These are phyloP conservation scores for Cinchona pubescens DNA, from an alignment of 257 asterid genomes.

Conservation along the genomic window DNA sequence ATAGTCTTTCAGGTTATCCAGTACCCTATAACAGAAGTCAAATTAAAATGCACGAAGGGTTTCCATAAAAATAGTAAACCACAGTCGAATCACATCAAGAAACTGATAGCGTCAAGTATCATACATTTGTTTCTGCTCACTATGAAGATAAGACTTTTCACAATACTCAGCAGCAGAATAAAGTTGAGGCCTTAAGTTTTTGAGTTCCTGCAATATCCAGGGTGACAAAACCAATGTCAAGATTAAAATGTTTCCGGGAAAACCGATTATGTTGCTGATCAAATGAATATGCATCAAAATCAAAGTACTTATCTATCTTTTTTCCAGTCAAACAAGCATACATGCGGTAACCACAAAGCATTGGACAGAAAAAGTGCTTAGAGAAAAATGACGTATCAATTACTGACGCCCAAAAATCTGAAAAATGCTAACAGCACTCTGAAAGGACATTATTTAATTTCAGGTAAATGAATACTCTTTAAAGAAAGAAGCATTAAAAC, in stretches of 20 bases:
- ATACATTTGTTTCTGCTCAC: conserved; percentile 91
- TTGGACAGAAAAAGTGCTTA: neutral
- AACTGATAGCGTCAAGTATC: conserved; percentile 12
- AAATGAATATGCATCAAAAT: too few species aligned
- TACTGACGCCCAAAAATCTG: neutral
- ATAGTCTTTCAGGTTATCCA: conserved; percentile 89
- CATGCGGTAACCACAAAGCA: neutral
- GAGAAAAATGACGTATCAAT: neutral
- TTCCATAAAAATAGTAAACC: neutral
- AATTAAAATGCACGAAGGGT: neutral
- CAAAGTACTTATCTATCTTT: too few species aligned
- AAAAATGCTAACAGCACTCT: neutral
- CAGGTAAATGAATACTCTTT: neutral
- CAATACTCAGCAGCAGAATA: conserved; percentile 96
- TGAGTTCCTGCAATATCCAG: conserved; percentile 67
- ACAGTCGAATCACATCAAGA: too few species aligned
- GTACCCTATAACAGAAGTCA: conserved; percentile 51
- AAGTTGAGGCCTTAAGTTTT: conserved; percentile 88
- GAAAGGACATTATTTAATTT: neutral
- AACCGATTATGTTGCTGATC: too few species aligned
- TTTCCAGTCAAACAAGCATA: too few species aligned
- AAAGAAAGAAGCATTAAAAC: neutral
- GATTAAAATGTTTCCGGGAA: neutral
- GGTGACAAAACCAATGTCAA: conserved; percentile 17
- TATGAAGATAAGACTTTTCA: conserved; percentile 79